Evolutionary conservation across 306 rosid genomes (phyloP).

Genomic region (Carpinus fangiana): DNA sequence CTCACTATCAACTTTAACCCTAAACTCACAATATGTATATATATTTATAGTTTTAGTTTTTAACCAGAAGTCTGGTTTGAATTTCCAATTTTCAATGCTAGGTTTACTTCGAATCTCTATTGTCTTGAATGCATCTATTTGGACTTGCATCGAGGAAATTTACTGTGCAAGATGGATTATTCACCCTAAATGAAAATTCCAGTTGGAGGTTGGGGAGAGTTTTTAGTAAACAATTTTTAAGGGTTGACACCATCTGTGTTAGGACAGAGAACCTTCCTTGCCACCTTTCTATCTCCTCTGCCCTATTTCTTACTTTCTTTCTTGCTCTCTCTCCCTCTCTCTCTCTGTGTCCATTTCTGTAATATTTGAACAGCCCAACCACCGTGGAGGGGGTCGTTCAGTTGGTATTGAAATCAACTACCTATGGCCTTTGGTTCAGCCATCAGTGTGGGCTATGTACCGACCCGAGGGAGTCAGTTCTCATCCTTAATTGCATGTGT

Average conservation of each 20-base stretch:
- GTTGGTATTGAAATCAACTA: no score
- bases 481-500: not conserved
- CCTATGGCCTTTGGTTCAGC: no score
- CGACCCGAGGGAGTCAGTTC: no score
- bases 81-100: not conserved
- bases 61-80: slow-evolving; percentile 5
- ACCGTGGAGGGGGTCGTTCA: no score
- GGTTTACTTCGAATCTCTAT: not conserved
- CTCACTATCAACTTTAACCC: no score
- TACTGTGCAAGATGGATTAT: not conserved
- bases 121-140: not conserved
- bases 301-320: no score
- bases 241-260: not conserved
- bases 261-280: not conserved
- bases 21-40: no score
- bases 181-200: not conserved
- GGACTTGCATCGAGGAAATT: not conserved
- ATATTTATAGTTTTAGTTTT: not conserved
- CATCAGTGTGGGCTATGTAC: no score
- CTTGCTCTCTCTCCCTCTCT: no score
- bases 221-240: not conserved
- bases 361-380: no score
- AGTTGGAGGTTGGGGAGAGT: not conserved
- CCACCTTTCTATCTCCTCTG: no score
- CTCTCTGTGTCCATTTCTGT: no score